Base-by-base conservation (phyloP, 306 rosid genomes). In the cucumber (Cucumis sativus) region DNA sequence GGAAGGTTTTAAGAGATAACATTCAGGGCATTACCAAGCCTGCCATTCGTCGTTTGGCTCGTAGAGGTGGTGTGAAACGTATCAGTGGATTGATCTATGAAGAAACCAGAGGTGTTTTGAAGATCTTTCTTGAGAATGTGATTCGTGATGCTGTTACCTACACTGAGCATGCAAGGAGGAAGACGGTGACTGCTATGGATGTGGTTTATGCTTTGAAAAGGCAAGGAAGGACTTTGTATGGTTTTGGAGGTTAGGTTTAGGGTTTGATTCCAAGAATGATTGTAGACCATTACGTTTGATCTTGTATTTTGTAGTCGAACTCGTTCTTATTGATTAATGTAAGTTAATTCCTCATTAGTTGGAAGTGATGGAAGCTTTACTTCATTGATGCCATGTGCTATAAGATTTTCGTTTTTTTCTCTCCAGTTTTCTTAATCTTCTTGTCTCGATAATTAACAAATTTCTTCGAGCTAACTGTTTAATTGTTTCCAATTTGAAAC, bases 1-100 rank as follows among this genome's bases (percentile, higher is more conserved):
- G 87, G 74, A 87, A 87, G 88, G 91, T 87, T 0, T 82, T 87
- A 6, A 30, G 88, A 18, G 91, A 87, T 8, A 87, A 86, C 80
- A 86, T 86, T 71, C 89, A 87, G 79, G 88, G 88, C 6, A 87
- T 84, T 40, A 87, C 86, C 16, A 87, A 86, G 85, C 89, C 87
- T 0, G 89, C 89, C 0, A 86, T 86, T 18, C 89, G 87, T 0
- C 89, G 89, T 8, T 7, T 86, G 71, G 89, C 89, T 51, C 89
- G 89, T 55, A 41, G 89, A 8, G 89, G 89, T 10, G 87, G 87
- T 0, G 86, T 86, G 30, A 86, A 86, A 83, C 85, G 88, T 28
- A 86, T 86, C 79, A 84, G 87, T 10, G 89, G 89, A 6, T 84
- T 86, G 25, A 86, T 86, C 77, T 86, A 86, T 35, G 87, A 86